Conservation (phyloP, 2,329 filamentous ascomycete species). For the Didymella sp. region DNA sequence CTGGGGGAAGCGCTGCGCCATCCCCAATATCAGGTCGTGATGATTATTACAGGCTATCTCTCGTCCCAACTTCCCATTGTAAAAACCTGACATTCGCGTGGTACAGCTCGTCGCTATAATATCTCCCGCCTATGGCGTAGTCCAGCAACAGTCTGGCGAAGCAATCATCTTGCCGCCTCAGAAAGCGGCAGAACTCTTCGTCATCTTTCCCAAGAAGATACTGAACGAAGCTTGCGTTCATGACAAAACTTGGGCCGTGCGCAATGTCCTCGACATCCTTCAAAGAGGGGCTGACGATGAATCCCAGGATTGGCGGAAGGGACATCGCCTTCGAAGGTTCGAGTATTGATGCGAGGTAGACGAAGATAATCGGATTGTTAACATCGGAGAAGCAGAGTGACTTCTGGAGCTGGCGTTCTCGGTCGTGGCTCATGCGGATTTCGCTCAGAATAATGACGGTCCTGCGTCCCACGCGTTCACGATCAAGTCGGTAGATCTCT, state of each 20-base stretch:
- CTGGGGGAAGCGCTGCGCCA: background rate
- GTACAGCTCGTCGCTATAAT: constrained; percentile 27
- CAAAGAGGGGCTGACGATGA: constrained; percentile 25
- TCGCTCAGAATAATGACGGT: constrained; percentile 28
- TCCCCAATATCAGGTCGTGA: background rate
- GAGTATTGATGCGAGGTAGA: constrained; percentile 26
- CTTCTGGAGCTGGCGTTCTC: constrained; percentile 21
- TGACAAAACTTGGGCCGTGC: constrained; percentile 22
- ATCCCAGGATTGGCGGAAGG: constrained; percentile 24
- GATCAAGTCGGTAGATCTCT: constrained; percentile 27
- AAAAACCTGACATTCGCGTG: constrained; percentile 31
- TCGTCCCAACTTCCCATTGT: constrained; percentile 29
- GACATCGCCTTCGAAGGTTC: constrained; percentile 9
- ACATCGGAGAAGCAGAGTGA: constrained; percentile 22
- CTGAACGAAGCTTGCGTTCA: constrained; percentile 34
- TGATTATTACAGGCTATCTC: constrained; percentile 26
- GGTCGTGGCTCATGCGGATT: constrained; percentile 25
- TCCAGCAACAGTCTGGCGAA: constrained; percentile 27
- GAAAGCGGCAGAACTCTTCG: constrained; percentile 30
- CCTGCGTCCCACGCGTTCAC: constrained; percentile 20
- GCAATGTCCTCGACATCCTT: constrained; percentile 31
- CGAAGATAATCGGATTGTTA: constrained; percentile 24
- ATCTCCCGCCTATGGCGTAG: constrained; percentile 29
- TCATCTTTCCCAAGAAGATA: constrained; percentile 26
- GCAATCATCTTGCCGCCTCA: constrained; percentile 32